These are phyloP conservation scores for Alternaria hordeiaustralica DNA, from an alignment of 2,329 filamentous ascomycete genomes.

Conservation along the genomic window DNA sequence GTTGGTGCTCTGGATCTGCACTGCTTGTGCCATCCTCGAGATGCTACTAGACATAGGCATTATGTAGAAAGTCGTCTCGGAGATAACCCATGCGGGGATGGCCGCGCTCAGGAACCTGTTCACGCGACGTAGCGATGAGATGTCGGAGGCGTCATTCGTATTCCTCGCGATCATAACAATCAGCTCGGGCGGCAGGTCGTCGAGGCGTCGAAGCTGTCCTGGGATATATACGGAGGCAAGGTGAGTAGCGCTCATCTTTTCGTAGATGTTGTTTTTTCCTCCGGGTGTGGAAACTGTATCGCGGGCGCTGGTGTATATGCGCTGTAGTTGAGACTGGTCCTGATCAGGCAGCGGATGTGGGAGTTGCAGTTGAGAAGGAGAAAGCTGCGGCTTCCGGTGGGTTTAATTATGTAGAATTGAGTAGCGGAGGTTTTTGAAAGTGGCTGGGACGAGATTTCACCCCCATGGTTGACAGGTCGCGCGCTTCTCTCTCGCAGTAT, in stretches of 20 bases:
- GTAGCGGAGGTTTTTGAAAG: neutral
- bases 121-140: neutral
- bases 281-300: neutral
- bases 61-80: neutral
- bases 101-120: neutral
- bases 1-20: neutral
- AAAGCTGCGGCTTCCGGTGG: neutral
- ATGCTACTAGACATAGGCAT: neutral
- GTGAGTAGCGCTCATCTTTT: neutral
- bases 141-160: neutral
- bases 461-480: neutral
- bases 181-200: neutral
- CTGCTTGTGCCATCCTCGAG: neutral
- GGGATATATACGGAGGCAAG: neutral
- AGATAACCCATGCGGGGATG: neutral
- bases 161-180: neutral
- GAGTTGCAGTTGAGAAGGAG: neutral
- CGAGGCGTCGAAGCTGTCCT: constrained; percentile 18
- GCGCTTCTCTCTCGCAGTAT: neutral
- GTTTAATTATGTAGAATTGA: neutral
- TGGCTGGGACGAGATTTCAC: neutral
- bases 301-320: neutral
- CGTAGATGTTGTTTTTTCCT: neutral
- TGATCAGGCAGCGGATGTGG: neutral
- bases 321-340: neutral